phyloP scores from a whole-genome alignment of 2,329 filamentous ascomycete species.

The Alternaria triticimaculans region DNA sequence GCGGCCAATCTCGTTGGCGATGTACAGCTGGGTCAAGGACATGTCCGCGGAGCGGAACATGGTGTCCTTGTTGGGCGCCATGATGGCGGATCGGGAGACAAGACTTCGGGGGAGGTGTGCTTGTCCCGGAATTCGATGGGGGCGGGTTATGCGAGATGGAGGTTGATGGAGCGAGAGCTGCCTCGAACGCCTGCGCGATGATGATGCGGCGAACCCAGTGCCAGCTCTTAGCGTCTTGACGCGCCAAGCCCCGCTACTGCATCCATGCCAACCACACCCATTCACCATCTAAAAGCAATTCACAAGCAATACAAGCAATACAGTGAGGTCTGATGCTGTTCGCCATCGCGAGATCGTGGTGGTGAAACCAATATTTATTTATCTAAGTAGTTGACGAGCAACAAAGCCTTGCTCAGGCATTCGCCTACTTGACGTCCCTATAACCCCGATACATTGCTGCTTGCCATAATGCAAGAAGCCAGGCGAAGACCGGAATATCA shows the following conservation, averaged over 20 bases:
- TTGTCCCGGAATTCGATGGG: constrained; percentile 34
- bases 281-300: background rate
- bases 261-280: constrained; percentile 1
- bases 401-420: background rate
- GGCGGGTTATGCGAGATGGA: constrained; percentile 29
- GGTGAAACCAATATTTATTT: background rate
- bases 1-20: constrained; percentile 97
- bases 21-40: constrained; percentile 99
- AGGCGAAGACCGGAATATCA: background rate
- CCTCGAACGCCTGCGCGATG: constrained; percentile 31
- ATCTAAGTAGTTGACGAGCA: background rate
- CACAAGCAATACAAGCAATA: background rate
- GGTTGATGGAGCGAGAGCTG: constrained; percentile 41
- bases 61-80: constrained; percentile 77
- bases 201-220: constrained; percentile 26
- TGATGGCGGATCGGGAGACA: constrained; percentile 51
- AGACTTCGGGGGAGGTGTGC: constrained; percentile 25
- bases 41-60: constrained; percentile 99
- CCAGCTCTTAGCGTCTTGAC: constrained; percentile 13
- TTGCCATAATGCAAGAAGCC: background rate
- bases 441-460: background rate
- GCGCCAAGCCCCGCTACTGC: constrained; percentile 16
- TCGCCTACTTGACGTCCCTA: background rate
- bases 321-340: background rate
- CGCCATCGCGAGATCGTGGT: background rate